Conservation (phyloP, 2,329 filamentous ascomycete genomes). For the Cordyceps tenuipes region DNA sequence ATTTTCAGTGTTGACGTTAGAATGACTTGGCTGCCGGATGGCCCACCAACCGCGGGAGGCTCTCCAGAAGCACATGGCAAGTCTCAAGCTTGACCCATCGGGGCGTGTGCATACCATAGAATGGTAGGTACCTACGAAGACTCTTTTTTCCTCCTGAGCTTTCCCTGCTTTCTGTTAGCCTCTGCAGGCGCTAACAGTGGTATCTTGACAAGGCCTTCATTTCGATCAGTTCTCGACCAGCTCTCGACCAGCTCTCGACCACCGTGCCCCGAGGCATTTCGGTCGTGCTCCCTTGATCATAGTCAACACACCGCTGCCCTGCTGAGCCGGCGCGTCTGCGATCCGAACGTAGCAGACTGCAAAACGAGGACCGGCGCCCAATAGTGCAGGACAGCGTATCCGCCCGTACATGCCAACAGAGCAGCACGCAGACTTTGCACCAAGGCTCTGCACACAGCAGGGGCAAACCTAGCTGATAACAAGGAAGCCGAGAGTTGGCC, state of each 20-base stretch:
- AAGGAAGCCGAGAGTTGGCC: background rate
- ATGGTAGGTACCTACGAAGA: background rate
- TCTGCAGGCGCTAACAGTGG: background rate
- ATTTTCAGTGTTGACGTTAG: background rate
- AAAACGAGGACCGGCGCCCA: background rate
- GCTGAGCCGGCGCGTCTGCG: background rate
- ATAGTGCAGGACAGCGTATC: background rate
- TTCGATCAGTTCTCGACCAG: background rate
- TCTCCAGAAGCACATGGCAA: background rate
- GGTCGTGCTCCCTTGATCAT: background rate
- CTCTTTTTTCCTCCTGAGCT: background rate
- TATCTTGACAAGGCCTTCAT: background rate
- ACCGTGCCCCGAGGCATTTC: slow-evolving; percentile 6
- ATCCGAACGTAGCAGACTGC: background rate
- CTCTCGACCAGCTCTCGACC: background rate
- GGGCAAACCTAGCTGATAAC: slow-evolving; percentile 6
- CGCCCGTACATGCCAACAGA: background rate
- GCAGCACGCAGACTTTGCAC: background rate
- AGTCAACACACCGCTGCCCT: slow-evolving; percentile 5
- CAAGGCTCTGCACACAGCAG: background rate
- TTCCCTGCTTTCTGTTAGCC: slow-evolving; percentile 2
- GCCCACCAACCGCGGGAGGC: background rate
- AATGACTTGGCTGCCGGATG: no score
- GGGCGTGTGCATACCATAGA: background rate
- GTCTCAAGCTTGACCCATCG: background rate